These are phyloP conservation scores for Agaricus sinodeliciosus DNA, from an alignment of 768 basidiomycete genomes.

Conservation along the genomic window DNA sequence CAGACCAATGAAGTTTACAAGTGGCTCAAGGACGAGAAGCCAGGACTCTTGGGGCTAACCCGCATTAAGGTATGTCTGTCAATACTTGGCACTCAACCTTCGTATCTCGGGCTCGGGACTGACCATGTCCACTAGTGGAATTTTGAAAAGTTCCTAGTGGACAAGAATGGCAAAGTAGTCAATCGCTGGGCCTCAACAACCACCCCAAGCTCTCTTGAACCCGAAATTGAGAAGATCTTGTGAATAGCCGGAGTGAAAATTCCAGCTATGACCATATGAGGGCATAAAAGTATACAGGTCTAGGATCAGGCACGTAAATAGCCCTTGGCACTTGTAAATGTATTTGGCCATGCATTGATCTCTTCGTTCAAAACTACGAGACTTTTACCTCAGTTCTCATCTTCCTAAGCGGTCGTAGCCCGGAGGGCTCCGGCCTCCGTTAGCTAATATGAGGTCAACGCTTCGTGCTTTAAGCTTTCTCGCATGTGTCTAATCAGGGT, in stretches of 20 bases:
- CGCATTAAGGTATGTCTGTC: conserved; percentile 59
- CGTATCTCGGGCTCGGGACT: not conserved
- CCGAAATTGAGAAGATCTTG: conserved; percentile 52
- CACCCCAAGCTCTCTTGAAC: conserved; percentile 56
- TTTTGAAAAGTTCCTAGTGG: conserved; percentile 84
- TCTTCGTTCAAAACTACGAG: not conserved
- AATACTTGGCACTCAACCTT: not conserved
- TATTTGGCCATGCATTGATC: not conserved
- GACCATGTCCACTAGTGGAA: conserved; percentile 56
- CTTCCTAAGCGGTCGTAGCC: not conserved
- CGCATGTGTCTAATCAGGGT: not conserved
- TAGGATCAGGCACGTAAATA: too few relatives aligned
- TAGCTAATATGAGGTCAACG: too few relatives aligned
- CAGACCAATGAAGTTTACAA: conserved; percentile 77
- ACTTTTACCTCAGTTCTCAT: not conserved
- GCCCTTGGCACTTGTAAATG: not conserved
- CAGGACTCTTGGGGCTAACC: conserved; percentile 62
- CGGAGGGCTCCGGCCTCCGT: too few relatives aligned
- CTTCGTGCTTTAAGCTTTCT: not conserved
- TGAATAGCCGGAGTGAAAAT: not conserved
- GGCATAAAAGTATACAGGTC: too few relatives aligned
- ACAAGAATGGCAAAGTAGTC: conserved; percentile 71
- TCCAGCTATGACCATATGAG: too few relatives aligned
- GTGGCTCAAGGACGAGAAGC: conserved; percentile 77
- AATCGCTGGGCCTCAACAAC: conserved; percentile 75